Base-by-base conservation (phyloP, 2,329 filamentous ascomycete species). In the Ophiognomonia clavigignenti-juglandacearum region DNA sequence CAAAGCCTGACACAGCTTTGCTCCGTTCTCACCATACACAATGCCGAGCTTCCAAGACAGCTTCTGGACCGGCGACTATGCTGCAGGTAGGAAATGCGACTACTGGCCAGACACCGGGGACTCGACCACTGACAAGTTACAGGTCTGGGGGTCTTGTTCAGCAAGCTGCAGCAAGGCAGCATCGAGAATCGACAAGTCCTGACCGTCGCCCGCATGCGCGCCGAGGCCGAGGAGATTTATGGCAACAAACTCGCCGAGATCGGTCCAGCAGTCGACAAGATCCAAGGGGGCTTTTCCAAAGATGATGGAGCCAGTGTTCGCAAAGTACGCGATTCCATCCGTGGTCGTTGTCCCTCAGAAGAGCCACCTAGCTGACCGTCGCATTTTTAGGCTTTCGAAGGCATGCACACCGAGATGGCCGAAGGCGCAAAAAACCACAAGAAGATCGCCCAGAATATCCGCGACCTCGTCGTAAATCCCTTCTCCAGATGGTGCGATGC, bases 1-100 rank as follows among this genome's bases (percentile, higher is more conserved):
- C 14, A 41, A 26, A 48, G 39, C 26, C 42, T 45, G 46, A 40
- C 42, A 39, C 24, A 48, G 49, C 32, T 43, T 36, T 9, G 4
- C 20, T 54, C 39, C 37, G 38, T 43, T 42, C 31, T 44, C 46
- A 43, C 20, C 56, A 38, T 46, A 57, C 61, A 82, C 68, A 64
- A 92, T 92, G 87, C 86, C 87, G 58, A 82, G 88, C 60, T 97
- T 98, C 70, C 84, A 90, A 58, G 89, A 92, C 71, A 96, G 91
- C 42, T 97, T 98, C 73, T 98, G 93, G 93, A 96, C 93, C 53
- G 82, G 82, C 64, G 93, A 98, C 78, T 97, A 97, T 77, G 92
- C 92, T 65, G 90, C 88, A 75, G 91, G 86, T 87, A 72, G 65
- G 78, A 62, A 14, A 20, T 50, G 32, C 45, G 39, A 22, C 18